These are phyloP conservation scores for Steccherinum ochraceum DNA, from an alignment of 768 basidiomycete genomes.

Conservation along the genomic window DNA sequence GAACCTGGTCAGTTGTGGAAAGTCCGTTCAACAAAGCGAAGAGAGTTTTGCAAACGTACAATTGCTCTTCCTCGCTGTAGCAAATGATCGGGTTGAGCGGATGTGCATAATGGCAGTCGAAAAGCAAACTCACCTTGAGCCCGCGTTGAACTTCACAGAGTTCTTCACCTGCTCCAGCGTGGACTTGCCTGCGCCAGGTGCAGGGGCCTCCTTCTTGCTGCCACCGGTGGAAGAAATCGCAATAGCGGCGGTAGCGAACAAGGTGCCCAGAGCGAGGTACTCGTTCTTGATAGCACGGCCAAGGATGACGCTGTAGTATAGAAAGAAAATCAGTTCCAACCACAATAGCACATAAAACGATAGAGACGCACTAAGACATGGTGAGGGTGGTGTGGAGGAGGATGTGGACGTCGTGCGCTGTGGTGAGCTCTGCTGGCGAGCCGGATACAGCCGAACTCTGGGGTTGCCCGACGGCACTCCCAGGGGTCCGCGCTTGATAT, in stretches of 20 bases:
- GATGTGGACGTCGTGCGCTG: not conserved
- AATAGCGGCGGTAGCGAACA: slow-evolving; percentile 49
- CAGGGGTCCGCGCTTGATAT: no score
- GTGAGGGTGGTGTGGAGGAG: slow-evolving; percentile 16
- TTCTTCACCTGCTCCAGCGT: slow-evolving; percentile 53
- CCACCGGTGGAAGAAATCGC: slow-evolving; percentile 50
- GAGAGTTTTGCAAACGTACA: slow-evolving; percentile 45
- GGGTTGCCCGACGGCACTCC: not conserved
- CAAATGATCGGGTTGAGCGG: slow-evolving; percentile 2
- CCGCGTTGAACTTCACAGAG: slow-evolving; percentile 55
- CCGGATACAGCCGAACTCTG: not conserved
- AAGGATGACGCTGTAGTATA: slow-evolving; percentile 52
- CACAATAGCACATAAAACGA: not conserved
- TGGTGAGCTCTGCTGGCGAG: not conserved
- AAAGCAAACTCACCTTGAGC: slow-evolving; percentile 53
- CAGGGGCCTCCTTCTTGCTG: slow-evolving; percentile 41
- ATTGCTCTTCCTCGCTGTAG: slow-evolving; percentile 74
- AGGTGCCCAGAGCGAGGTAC: slow-evolving; percentile 67
- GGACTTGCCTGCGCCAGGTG: slow-evolving; percentile 22
- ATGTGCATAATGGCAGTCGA: slow-evolving; percentile 1
- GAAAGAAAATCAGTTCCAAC: not conserved
- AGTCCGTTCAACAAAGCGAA: slow-evolving; percentile 19
- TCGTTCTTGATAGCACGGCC: slow-evolving; percentile 80
- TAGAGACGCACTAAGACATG: slow-evolving; percentile 40
- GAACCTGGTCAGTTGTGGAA: slow-evolving; percentile 40